Evolutionary conservation across 1,284 basidiomycete genomes (phyloP), one percentile per base, ranked within the genome.

Genomic region (Ganoderma sinense): DNA sequence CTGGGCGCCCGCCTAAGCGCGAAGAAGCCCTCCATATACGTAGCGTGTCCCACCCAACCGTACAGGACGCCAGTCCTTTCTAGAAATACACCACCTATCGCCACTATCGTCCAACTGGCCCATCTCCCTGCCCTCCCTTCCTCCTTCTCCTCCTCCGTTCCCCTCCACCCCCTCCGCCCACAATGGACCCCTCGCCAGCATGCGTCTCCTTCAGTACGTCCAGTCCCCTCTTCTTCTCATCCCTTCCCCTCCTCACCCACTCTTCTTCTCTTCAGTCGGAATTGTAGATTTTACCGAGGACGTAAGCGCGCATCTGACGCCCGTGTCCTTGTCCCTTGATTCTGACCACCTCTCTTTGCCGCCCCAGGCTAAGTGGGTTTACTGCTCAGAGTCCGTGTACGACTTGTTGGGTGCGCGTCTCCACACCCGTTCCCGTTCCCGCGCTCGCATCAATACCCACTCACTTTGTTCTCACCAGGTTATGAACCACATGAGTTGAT

Each of bases 201-300:
- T 86, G 85, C 74, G 84, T 92, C 60, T 93, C 91, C 39, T 93
- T 92, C 84, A 92, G 91, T 92, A 72, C 66, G 90, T 85, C 45
- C 69, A 53, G 59, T 63, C 61, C 64, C 36, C 62, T 26, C 51
- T 56, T 36, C 45, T 62, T n/a, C 40, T 39, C 29, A 13, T 51
- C n/a, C n/a, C n/a, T n/a, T 29, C 20, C 55, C 13, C 40, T 65
- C 31, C 69, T 68, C 41, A 69, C 60, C 64, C 56, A 36, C 58
- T 65, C 69, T 58, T 69, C 68, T 60, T 61, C 69, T 40, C 41
- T 40, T 61, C 76, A 93, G 91, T 93, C 70, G 90, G 88, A 11
- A 92, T 93, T 73, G 88, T 92, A 41, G 91, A 93, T 79, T 93
- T 93, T 79, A 89, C 89, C 18, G 86, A 91, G 80, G 84, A 91